These are phyloP conservation scores for Aspergillus intermedius DNA, from an alignment of 2,329 filamentous ascomycete species.

Conservation along the genomic window DNA sequence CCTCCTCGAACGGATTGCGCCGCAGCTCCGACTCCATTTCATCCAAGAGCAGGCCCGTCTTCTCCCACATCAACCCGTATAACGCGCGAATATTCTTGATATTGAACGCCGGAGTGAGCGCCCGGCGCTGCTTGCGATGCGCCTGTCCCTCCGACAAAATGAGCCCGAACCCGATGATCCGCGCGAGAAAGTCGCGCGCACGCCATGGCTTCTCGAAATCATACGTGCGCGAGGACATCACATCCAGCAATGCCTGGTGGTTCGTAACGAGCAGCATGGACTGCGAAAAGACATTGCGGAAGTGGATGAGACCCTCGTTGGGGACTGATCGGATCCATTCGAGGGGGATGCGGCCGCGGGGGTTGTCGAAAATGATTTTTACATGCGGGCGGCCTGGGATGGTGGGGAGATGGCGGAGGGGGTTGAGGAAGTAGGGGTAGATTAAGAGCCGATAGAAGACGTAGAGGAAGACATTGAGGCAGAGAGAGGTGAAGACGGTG, in stretches of 20 bases:
- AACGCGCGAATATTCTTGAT: slow-evolving; percentile 31
- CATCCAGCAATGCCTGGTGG: slow-evolving; percentile 42
- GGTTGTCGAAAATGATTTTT: slow-evolving; percentile 27
- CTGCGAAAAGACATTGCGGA: slow-evolving; percentile 42
- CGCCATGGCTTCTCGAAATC: slow-evolving; percentile 48
- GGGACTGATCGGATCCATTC: slow-evolving; percentile 48
- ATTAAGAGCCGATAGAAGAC: slow-evolving; percentile 38
- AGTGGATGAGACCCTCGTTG: slow-evolving; percentile 51
- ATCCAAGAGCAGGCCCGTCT: slow-evolving; percentile 28
- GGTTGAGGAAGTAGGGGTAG: slow-evolving; percentile 47
- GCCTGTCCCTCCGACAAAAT: slow-evolving; percentile 46
- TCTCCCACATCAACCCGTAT: slow-evolving; percentile 33
- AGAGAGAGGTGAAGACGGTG: slow-evolving; percentile 15
- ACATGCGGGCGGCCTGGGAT: slow-evolving; percentile 25
- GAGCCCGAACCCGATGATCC: slow-evolving; percentile 47
- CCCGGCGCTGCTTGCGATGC: slow-evolving; percentile 43
- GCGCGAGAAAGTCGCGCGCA: slow-evolving; percentile 39
- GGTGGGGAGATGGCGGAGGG: slow-evolving; percentile 45
- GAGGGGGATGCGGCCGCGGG: slow-evolving; percentile 24
- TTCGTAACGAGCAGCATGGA: slow-evolving; percentile 26
- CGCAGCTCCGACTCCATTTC: slow-evolving; percentile 26
- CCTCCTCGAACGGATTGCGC: slow-evolving; percentile 23
- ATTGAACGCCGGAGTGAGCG: slow-evolving; percentile 32
- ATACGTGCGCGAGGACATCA: slow-evolving; percentile 48
- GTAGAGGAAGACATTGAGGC: slow-evolving; percentile 19